Base-by-base conservation (phyloP, 1,284 basidiomycete genomes). In the Cutaneotrichosporon dermatis region DNA sequence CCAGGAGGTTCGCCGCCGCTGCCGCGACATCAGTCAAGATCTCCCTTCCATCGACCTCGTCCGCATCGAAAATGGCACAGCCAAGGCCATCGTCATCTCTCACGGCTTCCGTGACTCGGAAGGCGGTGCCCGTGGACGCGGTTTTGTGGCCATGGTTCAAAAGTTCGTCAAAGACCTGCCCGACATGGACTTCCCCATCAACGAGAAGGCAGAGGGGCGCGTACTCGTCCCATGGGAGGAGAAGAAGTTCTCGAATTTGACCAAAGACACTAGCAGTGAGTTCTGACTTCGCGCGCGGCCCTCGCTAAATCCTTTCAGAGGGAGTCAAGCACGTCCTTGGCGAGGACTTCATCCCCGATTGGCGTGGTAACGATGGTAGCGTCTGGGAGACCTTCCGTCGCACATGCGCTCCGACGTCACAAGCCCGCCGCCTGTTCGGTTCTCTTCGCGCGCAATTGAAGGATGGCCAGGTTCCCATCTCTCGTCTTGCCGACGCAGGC, bases 321-420 rank as follows among this genome's bases (percentile, higher is more conserved):
- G 86, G 84, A 33, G 79, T 87, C 59, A 77, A 84, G 59, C 73
- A 81, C n/a, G 82, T 88, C 66, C 79, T 89, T 4, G 85, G 83
- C 13, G 83, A 83, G 8, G 80, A 83, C n/a, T 91, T 92, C 71
- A 80, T 83, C 39, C 83, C 90, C 16, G 90, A 93, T 75, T 97
- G 93, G 93, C 79, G 80, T 39, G 85, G 86, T 25, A 25, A 25
- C 9, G 82, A 87, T 55, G 90, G 92, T 3, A 90, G 83, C 58
- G 88, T 93, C 35, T 97, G 93, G 93, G 90, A 95, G 61, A 84
- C 90, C 0, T 95, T 88, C 81, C 84, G 92, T 13, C 84, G 90
- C n/a, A 90, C 91, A 0, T 97, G 93, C 72, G 80, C 84, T n/a
- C 90, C 90, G 0, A 77, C 82, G 3, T 85, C 87, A 4, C 82